These are phyloP conservation scores for Babesia caballi DNA, from an alignment of 169 alveolate species.

Conservation along the genomic window DNA sequence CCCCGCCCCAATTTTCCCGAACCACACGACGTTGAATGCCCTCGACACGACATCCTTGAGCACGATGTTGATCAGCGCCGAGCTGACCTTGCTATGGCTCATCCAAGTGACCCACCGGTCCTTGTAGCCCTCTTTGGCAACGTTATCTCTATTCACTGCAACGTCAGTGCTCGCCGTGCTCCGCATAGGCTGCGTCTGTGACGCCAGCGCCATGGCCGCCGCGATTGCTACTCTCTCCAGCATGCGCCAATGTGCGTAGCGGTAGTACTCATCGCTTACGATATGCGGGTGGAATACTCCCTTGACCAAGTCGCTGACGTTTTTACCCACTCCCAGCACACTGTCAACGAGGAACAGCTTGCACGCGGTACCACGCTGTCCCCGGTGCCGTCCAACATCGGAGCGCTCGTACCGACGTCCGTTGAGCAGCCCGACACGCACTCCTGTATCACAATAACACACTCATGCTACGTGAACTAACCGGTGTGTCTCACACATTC, in stretches of 20 bases:
- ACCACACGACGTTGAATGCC: conserved; percentile 44
- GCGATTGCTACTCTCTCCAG: conserved; percentile 42
- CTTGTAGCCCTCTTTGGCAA: neutral
- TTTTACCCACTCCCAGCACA: neutral
- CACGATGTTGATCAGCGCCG: conserved; percentile 19
- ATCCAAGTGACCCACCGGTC: conserved; percentile 6
- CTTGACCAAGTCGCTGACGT: neutral
- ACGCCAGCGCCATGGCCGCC: conserved; percentile 26
- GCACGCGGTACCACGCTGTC: too few relatives aligned
- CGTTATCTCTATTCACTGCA: neutral
- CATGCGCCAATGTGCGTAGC: conserved; percentile 49
- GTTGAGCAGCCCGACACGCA: too few relatives aligned
- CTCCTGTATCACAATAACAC: too few relatives aligned
- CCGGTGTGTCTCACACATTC: too few relatives aligned
- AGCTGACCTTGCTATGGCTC: conserved; percentile 20
- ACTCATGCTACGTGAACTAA: too few relatives aligned
- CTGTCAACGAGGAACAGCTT: neutral
- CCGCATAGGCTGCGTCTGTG: conserved; percentile 5
- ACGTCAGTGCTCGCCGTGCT: neutral
- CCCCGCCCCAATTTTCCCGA: conserved; percentile 53
- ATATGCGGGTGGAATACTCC: conserved; percentile 1
- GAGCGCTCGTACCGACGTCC: too few relatives aligned
- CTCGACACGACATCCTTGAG: conserved; percentile 46
- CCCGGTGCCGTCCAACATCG: too few relatives aligned
- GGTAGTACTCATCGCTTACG: conserved; percentile 20